Base-by-base conservation (phyloP, 2,329 filamentous ascomycete genomes). In the Mariannaea sp. region DNA sequence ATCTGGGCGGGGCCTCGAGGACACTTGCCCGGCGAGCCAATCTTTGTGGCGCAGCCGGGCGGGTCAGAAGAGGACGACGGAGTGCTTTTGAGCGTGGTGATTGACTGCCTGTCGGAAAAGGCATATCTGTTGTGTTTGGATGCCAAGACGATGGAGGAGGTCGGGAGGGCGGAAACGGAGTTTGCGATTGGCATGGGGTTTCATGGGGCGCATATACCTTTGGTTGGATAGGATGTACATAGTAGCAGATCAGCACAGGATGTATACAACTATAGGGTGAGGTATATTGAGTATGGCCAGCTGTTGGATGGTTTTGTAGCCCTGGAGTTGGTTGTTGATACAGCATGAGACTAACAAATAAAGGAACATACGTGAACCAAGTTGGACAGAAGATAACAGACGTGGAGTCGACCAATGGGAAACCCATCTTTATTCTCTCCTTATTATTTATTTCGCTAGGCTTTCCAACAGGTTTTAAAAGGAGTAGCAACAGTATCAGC, bases 111-210 rank as follows among this genome's bases (percentile, higher is more conserved):
- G n/a, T 72, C 70, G 5, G 75, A 77, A 56, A 80, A 58, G 56
- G 89, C 86, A 58, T 90, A 89, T 67, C 70, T 91, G 43, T 61
- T 90, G 33, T 86, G 84, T 52, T 67, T 90, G 26, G 78, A 87
- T 65, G 86, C 86, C 4, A 78, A 65, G 66, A 82, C 79, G 4
- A 79, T 90, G 79, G 71, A 68, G 55, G 87, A 90, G 73, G 32
- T 84, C 40, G 87, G 85, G 0, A 77, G 85, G 36, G 87, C 87
- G 3, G 82, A 86, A 60, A 78, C 84, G 17, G 77, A 78, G 2
- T 83, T 83, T 60, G 77, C 81, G 0, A 78, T 90, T 53, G 80
- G 75, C 0, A 73, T 89, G 55, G 85, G 85, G 0, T 87, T 90
- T 58, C 87, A 90, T 68, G 87, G 87, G 0, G 65, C 77, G 12